Percentiles rank a stretch among this genome's conserved stretches.
These are phyloP conservation scores for Leccinum subtestaceum DNA, from an alignment of 768 basidiomycete genomes.

Conservation along the genomic window DNA sequence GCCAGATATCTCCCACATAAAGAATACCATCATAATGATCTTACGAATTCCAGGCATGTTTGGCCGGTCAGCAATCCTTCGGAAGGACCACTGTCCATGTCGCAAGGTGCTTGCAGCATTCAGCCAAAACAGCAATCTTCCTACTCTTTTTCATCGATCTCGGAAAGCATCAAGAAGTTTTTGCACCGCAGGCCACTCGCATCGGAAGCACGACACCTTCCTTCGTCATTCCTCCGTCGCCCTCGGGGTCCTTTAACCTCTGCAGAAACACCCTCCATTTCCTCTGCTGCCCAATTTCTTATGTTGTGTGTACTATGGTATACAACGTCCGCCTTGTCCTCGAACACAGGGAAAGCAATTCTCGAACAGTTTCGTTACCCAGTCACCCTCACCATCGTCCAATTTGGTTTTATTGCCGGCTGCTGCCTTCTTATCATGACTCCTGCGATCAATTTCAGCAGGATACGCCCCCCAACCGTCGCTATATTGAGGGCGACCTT, in stretches of 20 bases:
- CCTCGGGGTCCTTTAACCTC: constrained; percentile 19
- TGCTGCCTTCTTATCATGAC: constrained; percentile 87
- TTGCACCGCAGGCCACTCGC: constrained; percentile 17
- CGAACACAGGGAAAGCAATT: constrained; percentile 96
- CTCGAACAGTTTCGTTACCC: constrained; percentile 91
- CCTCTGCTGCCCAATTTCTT: constrained; percentile 55
- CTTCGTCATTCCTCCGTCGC: constrained; percentile 27
- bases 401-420: constrained; percentile 90
- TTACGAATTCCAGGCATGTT: constrained; percentile 10
- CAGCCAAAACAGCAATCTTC: constrained; percentile 5
- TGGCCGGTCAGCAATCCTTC: constrained; percentile 26
- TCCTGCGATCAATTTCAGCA: constrained; percentile 64
- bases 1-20: constrained; percentile 18
- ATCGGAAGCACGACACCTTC: constrained; percentile 15
- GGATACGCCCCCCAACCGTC: constrained; percentile 65
- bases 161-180: constrained; percentile 15
- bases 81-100: constrained; percentile 9
- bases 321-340: constrained; percentile 85
- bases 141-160: constrained; percentile 10
- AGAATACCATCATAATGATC: constrained; percentile 18
- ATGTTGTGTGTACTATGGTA: constrained; percentile 92
- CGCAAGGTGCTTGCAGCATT: constrained; percentile 8
- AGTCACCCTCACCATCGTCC: constrained; percentile 94
- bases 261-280: constrained; percentile 13
- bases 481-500: constrained; percentile 76